Base-by-base conservation (phyloP, 352 stramenopile species). In the Pythium brassicae region DNA sequence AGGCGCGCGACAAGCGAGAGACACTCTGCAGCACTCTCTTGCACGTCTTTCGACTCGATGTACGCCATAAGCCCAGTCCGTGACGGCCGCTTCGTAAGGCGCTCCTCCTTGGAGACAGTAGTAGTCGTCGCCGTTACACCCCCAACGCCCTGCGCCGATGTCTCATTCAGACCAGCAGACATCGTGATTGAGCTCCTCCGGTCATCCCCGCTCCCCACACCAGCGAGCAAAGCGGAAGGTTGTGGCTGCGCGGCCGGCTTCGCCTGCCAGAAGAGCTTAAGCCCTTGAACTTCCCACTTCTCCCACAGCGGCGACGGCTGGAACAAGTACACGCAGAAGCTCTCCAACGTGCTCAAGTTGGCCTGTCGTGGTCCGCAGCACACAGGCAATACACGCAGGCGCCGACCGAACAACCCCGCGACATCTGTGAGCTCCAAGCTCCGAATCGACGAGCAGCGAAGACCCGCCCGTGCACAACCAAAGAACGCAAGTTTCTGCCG, bases 301-400 rank as follows among this genome's bases (percentile, higher is more conserved):
- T 83, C 68, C 70, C 81, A 91, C 1, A 85, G 43, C 2, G 71
- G 61, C 1, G 74, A 89, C 10, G 74, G 73, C 55, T 91, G 81
- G 8, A 71, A 77, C 17, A 87, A 53, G 39, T 86, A 86, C 25
- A 91, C 64, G 22, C 60, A 66, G 4, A 89, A 60, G 25, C 60
- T 62, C 55, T 76, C 72, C n/a, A 86, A 55, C 0, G 58, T 62
- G 19, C 54, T 53, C 6, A 67, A 49, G 27, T 89, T 73, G 40
- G 71, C 59, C 45, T 55, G 53, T 20, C 4, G 10, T 6, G 19
- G 15, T 25, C 6, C 10, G 20, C n/a, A 26, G 3, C n/a, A 26
- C n/a, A 26, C 15, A 53, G 10, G 20, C 23, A 10, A 14, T 2
- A 42, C 8, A 1, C 26, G 17, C 46, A 39, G 26, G 0, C 3